A percentile compares a stretch with the other conserved stretches of the same genome.
Conservation (phyloP, 257 asterid species). For the Fraxinus quadrangulata region DNA sequence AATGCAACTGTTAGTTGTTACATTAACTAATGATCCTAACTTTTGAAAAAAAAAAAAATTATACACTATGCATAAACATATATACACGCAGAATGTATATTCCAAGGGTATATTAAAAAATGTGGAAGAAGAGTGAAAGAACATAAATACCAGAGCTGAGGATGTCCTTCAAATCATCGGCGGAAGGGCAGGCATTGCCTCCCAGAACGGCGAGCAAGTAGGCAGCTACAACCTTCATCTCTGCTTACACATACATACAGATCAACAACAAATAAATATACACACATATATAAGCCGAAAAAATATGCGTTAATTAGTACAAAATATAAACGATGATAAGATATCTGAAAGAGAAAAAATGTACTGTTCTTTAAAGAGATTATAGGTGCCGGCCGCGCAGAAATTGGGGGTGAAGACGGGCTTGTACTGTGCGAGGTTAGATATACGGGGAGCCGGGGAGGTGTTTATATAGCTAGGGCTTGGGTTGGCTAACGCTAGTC, state of each 20-base stretch:
- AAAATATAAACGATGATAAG: not conserved
- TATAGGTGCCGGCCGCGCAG: conserved; percentile 10
- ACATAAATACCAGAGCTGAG: conserved; percentile 29
- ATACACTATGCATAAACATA: not conserved
- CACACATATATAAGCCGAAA: not conserved
- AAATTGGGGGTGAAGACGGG: conserved; percentile 2
- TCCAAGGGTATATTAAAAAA: not conserved
- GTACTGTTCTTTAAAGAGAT: conserved; percentile 1
- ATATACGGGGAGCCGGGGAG: too few species aligned
- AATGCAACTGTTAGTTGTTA: not conserved
- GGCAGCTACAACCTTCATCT: conserved; percentile 44
- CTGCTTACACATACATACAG: conserved; percentile 10
- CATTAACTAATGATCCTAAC: not conserved
- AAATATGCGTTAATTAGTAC: not conserved
- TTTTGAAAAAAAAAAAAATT: not conserved
- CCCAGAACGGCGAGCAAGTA: conserved; percentile 45
- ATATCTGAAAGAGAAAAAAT: not conserved
- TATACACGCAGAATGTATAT: not conserved
- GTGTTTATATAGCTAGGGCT: conserved; percentile 29
- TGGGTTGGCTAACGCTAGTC: not conserved
- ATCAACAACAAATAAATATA: not conserved
- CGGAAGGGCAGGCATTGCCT: conserved; percentile 37
- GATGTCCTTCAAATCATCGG: conserved; percentile 36
- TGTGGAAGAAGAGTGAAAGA: not conserved
- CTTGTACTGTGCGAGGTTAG: not conserved